phyloP scores from a whole-genome alignment of 768 basidiomycete species.

The Russula vinacea region DNA sequence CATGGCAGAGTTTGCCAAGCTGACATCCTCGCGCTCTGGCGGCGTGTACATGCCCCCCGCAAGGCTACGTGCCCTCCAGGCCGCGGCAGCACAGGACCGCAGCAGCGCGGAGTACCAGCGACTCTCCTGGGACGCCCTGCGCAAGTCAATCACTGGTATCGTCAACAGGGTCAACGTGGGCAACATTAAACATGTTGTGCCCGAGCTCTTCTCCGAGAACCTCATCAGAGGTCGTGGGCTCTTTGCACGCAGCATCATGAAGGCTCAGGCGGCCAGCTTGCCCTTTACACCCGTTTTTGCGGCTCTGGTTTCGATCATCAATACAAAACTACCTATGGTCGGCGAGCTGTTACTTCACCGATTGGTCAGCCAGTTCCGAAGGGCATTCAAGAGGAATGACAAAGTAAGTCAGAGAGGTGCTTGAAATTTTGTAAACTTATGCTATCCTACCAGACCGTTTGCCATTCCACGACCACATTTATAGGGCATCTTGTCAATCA shows the following conservation, averaged over 20 bases:
- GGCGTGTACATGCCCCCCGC: constrained; percentile 98
- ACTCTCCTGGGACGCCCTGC: constrained; percentile 94
- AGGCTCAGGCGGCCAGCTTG: constrained; percentile 94
- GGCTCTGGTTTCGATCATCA: constrained; percentile 89
- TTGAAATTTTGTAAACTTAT: constrained; percentile 10
- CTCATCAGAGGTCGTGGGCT: constrained; percentile 90
- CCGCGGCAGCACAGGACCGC: constrained; percentile 78
- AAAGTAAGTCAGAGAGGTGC: constrained; percentile 56
- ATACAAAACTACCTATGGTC: constrained; percentile 94
- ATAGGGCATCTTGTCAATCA: constrained; percentile 57
- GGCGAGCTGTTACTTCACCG: constrained; percentile 88
- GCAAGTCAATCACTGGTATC: constrained; percentile 98
- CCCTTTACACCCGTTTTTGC: constrained; percentile 98
- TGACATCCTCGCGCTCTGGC: constrained; percentile 76
- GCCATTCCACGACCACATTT: constrained; percentile 90
- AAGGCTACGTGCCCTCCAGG: constrained; percentile 84
- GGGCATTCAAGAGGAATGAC: constrained; percentile 95
- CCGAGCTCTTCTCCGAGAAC: constrained; percentile 91
- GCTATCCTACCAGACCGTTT: constrained; percentile 63
- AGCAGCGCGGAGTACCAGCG: constrained; percentile 87
- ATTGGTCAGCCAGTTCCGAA: constrained; percentile 90
- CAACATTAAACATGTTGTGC: constrained; percentile 93
- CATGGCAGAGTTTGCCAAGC: constrained; percentile 85
- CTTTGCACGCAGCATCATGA: constrained; percentile 94
- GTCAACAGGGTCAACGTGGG: constrained; percentile 97